Evolutionary conservation across 1,284 basidiomycete species (phyloP).

Genomic region (Rhodofomes roseus): DNA sequence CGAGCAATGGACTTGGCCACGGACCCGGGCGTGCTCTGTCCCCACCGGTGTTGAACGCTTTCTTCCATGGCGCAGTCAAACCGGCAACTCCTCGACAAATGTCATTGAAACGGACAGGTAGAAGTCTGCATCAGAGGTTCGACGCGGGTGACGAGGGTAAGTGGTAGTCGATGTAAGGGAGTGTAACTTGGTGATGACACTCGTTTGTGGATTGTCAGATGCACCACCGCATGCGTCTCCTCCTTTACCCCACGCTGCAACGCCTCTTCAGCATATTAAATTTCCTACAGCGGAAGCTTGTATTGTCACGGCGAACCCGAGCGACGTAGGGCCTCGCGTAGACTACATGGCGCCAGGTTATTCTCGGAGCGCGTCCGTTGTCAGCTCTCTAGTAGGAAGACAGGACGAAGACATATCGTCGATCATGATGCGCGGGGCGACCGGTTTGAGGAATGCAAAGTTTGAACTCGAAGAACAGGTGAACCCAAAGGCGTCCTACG

Average conservation of each 20-base stretch:
- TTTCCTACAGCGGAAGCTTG: not conserved
- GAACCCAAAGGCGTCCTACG: not conserved
- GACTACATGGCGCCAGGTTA: not conserved
- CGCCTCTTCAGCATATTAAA: not conserved
- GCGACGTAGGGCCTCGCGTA: not conserved
- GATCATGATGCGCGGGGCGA: conserved; percentile 30
- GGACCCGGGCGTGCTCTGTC: not conserved
- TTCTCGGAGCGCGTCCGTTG: conserved; percentile 26
- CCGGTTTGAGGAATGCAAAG: conserved; percentile 26
- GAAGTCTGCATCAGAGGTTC: conserved; percentile 22
- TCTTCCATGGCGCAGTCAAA: not conserved
- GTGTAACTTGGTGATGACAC: not conserved
- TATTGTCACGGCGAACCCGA: not conserved
- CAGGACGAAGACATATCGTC: conserved; percentile 28
- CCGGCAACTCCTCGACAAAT: not conserved
- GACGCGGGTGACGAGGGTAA: conserved; percentile 9
- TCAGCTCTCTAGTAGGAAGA: conserved; percentile 16
- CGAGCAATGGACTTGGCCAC: not conserved
- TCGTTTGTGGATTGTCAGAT: not conserved
- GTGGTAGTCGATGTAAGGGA: not conserved
- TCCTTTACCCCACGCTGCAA: not conserved
- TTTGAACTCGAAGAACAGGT: conserved; percentile 28
- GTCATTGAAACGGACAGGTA: conserved; percentile 10
- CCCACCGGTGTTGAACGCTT: not conserved
- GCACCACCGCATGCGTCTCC: not conserved